Evolutionary conservation across 139 green algal species (phyloP).

Genomic region (Chlamydomonas incerta): DNA sequence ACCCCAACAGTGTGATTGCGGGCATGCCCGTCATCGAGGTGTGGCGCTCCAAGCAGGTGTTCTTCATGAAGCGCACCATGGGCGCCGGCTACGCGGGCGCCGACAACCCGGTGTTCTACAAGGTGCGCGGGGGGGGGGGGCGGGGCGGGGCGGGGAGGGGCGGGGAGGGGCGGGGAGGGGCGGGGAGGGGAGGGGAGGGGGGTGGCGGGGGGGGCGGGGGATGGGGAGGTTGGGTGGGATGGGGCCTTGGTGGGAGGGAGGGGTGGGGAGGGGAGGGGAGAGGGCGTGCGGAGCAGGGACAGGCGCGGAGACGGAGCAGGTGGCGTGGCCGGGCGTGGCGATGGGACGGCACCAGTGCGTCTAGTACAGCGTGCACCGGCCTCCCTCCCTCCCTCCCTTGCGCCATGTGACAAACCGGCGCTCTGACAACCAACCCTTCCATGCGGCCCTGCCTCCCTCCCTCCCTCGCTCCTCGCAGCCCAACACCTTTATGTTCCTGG

Average conservation of each 20-base stretch:
- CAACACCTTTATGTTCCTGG: constrained; percentile 43
- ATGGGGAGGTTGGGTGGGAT: no score
- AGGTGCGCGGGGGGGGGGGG: constrained; percentile 33
- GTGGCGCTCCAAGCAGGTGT: constrained; percentile 84
- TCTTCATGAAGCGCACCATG: constrained; percentile 94
- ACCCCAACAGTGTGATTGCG: constrained; percentile 89
- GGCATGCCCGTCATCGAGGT: constrained; percentile 80
- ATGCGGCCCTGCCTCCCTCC: neutral
- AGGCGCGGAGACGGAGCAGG: no score
- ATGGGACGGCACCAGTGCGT: no score
- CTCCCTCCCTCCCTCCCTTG: no score
- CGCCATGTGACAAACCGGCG: no score
- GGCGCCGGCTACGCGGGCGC: constrained; percentile 87
- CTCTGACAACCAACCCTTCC: no score
- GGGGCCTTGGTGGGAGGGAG: neutral
- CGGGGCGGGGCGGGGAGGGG: neutral
- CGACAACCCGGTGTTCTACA: constrained; percentile 91
- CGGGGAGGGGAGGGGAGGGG: no score
- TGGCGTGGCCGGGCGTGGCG: no score
- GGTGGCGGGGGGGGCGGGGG: no score
- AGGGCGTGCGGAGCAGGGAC: no score
- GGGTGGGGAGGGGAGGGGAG: no score
- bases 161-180: neutral
- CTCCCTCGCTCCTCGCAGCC: neutral
- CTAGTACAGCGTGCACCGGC: no score